Evolutionary conservation across 2,329 filamentous ascomycete species (phyloP).

Genomic region (Orbilia javanica): DNA sequence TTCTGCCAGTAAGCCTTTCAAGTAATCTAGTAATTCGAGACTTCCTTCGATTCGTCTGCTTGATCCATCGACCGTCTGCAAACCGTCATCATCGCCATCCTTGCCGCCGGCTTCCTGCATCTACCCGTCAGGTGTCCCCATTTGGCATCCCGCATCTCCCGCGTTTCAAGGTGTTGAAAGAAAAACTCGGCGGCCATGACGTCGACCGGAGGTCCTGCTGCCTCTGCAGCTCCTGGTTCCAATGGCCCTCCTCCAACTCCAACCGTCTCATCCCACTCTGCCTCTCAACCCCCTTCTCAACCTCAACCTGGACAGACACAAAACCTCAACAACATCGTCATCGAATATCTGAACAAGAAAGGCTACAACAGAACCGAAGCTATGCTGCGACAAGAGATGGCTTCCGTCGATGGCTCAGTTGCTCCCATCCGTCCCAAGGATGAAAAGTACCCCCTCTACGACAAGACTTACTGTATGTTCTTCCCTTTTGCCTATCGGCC

Average conservation of each 20-base stretch:
- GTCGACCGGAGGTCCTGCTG: constrained; percentile 34
- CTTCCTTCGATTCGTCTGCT: too few relatives aligned
- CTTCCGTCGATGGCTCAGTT: constrained; percentile 83
- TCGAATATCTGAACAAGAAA: constrained; percentile 95
- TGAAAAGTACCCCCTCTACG: constrained; percentile 80
- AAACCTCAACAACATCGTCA: constrained; percentile 69
- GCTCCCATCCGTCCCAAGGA: constrained; percentile 76
- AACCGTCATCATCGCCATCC: not conserved
- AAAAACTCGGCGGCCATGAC: constrained; percentile 15
- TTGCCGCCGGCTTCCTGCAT: not conserved
- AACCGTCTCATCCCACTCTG: not conserved
- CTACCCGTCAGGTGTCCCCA: not conserved
- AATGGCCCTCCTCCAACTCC: constrained; percentile 21
- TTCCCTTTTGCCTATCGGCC: not conserved
- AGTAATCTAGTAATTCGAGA: too few relatives aligned
- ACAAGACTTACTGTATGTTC: constrained; percentile 74
- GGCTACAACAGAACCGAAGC: constrained; percentile 94
- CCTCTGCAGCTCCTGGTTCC: constrained; percentile 27
- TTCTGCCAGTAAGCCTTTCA: too few relatives aligned
- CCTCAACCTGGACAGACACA: not conserved
- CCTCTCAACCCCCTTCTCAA: not conserved
- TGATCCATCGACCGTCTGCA: too few relatives aligned
- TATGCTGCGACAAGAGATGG: constrained; percentile 89
- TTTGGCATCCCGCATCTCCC: not conserved
- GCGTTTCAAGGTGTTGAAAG: not conserved